Evolutionary conservation across 352 stramenopile species (phyloP).

Genomic region (Phytopythium vexans): DNA sequence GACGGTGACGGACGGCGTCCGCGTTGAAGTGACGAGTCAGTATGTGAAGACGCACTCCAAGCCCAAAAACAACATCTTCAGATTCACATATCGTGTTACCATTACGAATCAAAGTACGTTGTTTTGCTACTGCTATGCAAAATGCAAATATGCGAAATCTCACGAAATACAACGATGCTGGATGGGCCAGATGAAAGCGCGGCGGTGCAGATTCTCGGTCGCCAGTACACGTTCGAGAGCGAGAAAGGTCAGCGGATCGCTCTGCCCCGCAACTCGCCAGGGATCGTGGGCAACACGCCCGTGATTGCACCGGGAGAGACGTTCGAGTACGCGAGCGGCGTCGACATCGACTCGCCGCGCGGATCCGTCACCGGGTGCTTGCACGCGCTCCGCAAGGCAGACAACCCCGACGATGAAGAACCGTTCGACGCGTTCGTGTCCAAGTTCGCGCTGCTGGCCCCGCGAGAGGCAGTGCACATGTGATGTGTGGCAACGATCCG

Average conservation of each 20-base stretch:
- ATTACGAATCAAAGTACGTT: slow-evolving; percentile 73
- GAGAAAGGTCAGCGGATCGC: slow-evolving; percentile 56
- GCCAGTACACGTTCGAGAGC: slow-evolving; percentile 78
- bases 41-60: slow-evolving; percentile 58
- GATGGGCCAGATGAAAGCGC: slow-evolving; percentile 31
- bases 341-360: slow-evolving; percentile 65
- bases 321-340: slow-evolving; percentile 79
- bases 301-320: slow-evolving; percentile 59
- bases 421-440: slow-evolving; percentile 71
- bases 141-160: background rate
- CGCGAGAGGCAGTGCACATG: slow-evolving; percentile 10
- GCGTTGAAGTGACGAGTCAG: slow-evolving; percentile 72
- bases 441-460: slow-evolving; percentile 52
- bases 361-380: slow-evolving; percentile 66
- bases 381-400: slow-evolving; percentile 36
- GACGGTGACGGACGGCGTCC: slow-evolving; percentile 60
- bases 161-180: background rate
- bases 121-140: background rate
- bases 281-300: slow-evolving; percentile 65
- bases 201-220: slow-evolving; percentile 63
- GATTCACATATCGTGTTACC: slow-evolving; percentile 76
- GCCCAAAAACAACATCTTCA: slow-evolving; percentile 45
- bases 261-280: slow-evolving; percentile 60
- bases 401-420: slow-evolving; percentile 22
- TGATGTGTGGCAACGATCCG: too few relatives aligned